Base-by-base conservation (phyloP, 2,329 filamentous ascomycete species). In the Aspergillus jensenii region DNA sequence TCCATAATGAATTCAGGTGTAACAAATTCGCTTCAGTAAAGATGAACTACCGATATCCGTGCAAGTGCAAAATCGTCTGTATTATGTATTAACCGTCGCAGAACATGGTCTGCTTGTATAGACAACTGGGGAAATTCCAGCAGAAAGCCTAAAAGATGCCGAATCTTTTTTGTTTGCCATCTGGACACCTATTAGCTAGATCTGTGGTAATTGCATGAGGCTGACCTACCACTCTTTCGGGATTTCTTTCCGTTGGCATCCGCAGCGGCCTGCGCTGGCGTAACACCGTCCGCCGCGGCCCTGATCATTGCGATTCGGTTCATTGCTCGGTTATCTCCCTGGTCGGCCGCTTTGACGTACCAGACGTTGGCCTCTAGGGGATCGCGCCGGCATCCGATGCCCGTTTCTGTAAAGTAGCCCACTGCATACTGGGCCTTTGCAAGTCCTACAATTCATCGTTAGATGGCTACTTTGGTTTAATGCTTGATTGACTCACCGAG, bases 381-480 rank as follows among this genome's bases (percentile, higher is more conserved):
- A 73, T 99, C 95, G 49, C 91, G 87, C 39, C 92, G 90, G 74
- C 92, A 97, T 50, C 95, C 95, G 67, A 99, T 97, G 62, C 95
- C 95, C 90, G 96, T 96, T 74, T 99, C 95, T 5, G 93, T 97
- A 73, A 99, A 99, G 76, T 97, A 98, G 45, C 92, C 95, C 21
- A 96, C 86, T 0, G 95, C 91, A 68, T 98, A 99, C 73, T 97
- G 87, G n/a, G 95, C 95, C 73, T 86, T 86, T 2, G 78, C 72
- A 7, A 82, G 72, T 2, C 76, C 78, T 81, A 50, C 31, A 15
- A 17, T 41, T 12, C 25, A 19, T 27, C 15, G 39, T 51, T 46
- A 49, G 53, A 7, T 15, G 15, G 12, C 19, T 43, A 31, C 2
- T 55, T 33, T 31, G 27, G 21, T 31, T 31, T 31, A 31, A 31